phyloP scores from a whole-genome alignment of 345 rosid species.

The Syzygium aromaticum region DNA sequence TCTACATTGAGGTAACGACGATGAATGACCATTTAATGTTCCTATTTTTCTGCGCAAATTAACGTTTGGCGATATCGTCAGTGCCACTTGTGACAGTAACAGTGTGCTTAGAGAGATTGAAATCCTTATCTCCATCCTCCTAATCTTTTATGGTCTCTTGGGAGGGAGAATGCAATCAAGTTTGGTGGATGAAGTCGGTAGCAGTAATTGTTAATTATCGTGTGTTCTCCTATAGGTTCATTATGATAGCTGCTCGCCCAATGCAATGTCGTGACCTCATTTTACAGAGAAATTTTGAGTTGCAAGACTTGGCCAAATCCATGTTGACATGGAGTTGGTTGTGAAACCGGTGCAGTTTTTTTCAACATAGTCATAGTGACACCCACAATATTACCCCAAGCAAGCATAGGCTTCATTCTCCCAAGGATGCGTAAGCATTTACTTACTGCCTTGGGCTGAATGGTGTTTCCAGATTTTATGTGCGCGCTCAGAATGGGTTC shows the following conservation, averaged over 20 bases:
- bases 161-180: background rate
- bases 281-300: background rate
- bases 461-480: background rate
- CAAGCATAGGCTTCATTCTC: background rate
- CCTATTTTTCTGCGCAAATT: background rate
- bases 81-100: background rate
- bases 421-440: background rate
- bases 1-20: background rate
- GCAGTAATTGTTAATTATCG: background rate
- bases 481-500: background rate
- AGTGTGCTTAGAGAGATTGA: background rate
- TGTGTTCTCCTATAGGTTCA: background rate
- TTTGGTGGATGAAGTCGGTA: background rate
- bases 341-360: background rate
- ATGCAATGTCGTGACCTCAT: background rate
- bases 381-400: background rate
- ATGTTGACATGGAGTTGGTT: background rate
- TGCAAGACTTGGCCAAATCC: background rate
- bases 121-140: background rate
- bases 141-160: background rate
- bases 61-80: background rate
- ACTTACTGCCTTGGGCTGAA: background rate
- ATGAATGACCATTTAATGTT: background rate
- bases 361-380: background rate
- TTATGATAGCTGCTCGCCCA: background rate